phyloP scores from a whole-genome alignment of 2,329 filamentous ascomycete genomes.

The Claviceps monticola region DNA sequence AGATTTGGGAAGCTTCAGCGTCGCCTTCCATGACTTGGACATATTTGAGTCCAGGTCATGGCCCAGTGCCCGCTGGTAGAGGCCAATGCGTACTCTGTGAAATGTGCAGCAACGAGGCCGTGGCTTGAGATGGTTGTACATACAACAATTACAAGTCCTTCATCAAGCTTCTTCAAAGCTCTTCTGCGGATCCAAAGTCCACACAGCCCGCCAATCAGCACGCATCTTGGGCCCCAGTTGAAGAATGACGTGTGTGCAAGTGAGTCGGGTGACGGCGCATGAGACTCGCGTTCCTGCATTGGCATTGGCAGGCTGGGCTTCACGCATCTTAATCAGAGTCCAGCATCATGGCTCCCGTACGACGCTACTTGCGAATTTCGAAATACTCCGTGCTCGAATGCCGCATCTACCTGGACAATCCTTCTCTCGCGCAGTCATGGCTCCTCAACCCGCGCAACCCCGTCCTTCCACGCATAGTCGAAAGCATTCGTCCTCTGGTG shows the following conservation, averaged over 20 bases:
- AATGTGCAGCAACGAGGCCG: not conserved
- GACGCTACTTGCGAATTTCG: slow-evolving; percentile 81
- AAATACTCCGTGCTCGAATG: slow-evolving; percentile 93
- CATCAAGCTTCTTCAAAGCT: too few species aligned
- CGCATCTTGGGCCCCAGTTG: not conserved
- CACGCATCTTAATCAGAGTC: not conserved
- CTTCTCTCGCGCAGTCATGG: slow-evolving; percentile 69
- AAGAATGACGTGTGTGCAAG: not conserved
- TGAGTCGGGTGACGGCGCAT: not conserved
- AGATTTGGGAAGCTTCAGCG: slow-evolving; percentile 61
- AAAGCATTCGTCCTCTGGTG: slow-evolving; percentile 72
- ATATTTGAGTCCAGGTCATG: slow-evolving; percentile 20
- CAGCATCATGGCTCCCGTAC: slow-evolving; percentile 63
- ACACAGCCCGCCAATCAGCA: not conserved
- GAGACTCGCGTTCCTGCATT: not conserved
- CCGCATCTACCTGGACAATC: slow-evolving; percentile 89
- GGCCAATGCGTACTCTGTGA: not conserved
- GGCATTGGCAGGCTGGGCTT: too few species aligned
- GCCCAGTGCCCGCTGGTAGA: slow-evolving; percentile 6
- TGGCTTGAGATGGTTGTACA: not conserved
- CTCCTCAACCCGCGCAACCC: slow-evolving; percentile 65
- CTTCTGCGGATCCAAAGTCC: not conserved
- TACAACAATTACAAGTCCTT: too few species aligned
- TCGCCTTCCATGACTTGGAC: slow-evolving; percentile 57
- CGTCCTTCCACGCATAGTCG: slow-evolving; percentile 69